Evolutionary conservation across 176 grass and related monocot species (phyloP).

Genomic region (Aegilops sharonensis): DNA sequence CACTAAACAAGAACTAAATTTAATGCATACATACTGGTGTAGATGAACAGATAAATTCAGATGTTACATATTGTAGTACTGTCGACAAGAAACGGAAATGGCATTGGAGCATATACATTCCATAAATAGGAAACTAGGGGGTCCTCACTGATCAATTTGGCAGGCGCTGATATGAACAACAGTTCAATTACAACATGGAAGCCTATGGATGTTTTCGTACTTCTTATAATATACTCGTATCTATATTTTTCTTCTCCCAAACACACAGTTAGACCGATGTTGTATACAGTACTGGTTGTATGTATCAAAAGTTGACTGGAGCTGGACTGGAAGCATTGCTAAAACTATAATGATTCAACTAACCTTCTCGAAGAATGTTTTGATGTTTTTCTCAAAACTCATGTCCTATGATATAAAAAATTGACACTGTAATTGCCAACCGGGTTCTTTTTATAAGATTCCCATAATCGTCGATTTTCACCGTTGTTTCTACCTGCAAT

Average conservation of each 20-base stretch:
- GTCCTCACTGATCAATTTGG: constrained; percentile 51
- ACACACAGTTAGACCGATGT: constrained; percentile 19
- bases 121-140: constrained; percentile 2
- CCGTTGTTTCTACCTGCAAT: constrained; percentile 37
- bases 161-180: too few species aligned
- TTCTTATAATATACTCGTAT: constrained; percentile 61
- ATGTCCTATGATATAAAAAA: constrained; percentile 43
- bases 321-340: constrained; percentile 8
- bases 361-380: constrained; percentile 60
- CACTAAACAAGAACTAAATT: background rate
- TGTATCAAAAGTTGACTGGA: background rate
- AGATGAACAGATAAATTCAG: background rate
- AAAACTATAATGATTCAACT: constrained; percentile 23
- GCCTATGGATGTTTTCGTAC: background rate
- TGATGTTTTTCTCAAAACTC: constrained; percentile 47
- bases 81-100: constrained; percentile 43
- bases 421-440: constrained; percentile 25
- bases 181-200: constrained; percentile 33
- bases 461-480: constrained; percentile 32
- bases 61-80: constrained; percentile 41
- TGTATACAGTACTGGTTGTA: background rate
- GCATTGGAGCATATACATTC: background rate
- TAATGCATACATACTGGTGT: background rate
- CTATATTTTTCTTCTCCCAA: constrained; percentile 31
- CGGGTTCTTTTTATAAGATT: constrained; percentile 32